Evolutionary conservation across 257 asterid species (phyloP).

Genomic region (Paraleonurus japonicus): DNA sequence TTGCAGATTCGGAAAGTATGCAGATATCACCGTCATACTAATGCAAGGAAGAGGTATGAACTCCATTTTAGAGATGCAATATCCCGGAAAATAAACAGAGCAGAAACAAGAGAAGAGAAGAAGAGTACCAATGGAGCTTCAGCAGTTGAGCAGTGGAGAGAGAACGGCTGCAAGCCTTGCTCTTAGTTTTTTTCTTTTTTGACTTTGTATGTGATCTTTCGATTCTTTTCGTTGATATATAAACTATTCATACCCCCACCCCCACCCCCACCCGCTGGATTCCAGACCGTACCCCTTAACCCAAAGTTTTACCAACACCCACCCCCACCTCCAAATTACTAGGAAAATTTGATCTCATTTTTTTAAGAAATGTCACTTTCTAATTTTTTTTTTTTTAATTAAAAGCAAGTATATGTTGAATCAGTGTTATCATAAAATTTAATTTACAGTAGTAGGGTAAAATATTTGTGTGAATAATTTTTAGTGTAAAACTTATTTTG

Average conservation of each 20-base stretch:
- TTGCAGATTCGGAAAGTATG: slow-evolving; percentile 18
- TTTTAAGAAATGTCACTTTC: too few relatives aligned
- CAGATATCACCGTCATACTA: not conserved
- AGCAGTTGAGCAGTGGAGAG: slow-evolving; percentile 29
- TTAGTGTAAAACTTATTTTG: too few relatives aligned
- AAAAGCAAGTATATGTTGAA: too few relatives aligned
- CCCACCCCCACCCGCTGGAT: not conserved
- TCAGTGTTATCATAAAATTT: too few relatives aligned
- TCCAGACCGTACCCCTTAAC: not conserved
- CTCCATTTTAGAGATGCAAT: not conserved
- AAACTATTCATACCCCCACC: not conserved
- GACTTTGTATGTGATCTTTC: slow-evolving; percentile 9
- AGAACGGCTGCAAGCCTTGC: slow-evolving; percentile 19
- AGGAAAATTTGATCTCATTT: too few relatives aligned
- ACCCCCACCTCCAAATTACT: not conserved
- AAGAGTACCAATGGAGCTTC: slow-evolving; percentile 17
- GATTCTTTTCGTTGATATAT: not conserved
- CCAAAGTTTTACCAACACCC: not conserved
- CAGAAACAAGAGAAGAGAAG: not conserved
- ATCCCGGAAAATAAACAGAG: not conserved
- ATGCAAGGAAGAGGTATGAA: not conserved
- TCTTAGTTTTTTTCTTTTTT: not conserved
- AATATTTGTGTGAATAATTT: too few relatives aligned
- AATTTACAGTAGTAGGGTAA: too few relatives aligned
- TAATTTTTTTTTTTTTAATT: too few relatives aligned